These are phyloP conservation scores for Falciphora oryzae DNA, from an alignment of 2,329 filamentous ascomycete species.

Conservation along the genomic window DNA sequence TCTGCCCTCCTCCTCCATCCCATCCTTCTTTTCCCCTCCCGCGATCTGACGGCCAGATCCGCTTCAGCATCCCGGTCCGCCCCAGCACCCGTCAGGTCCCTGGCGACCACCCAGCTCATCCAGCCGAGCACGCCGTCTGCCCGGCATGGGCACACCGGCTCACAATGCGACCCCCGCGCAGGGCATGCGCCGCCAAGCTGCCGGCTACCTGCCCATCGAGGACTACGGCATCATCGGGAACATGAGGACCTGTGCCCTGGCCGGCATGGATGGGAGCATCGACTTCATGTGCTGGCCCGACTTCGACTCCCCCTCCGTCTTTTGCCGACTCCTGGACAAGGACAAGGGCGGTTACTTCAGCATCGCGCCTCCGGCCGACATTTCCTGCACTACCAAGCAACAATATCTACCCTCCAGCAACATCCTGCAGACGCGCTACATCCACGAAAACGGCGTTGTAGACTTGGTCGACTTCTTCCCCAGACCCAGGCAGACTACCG, in stretches of 20 bases:
- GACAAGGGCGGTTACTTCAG: conserved; percentile 69
- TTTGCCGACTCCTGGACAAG: conserved; percentile 69
- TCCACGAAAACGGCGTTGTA: conserved; percentile 68
- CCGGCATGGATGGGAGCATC: conserved; percentile 66
- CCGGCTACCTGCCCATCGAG: conserved; percentile 58
- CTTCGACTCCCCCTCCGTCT: conserved; percentile 72
- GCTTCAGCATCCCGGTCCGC: too few relatives aligned
- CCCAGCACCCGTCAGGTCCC: neutral
- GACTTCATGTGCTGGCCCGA: conserved; percentile 80
- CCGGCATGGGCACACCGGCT: neutral
- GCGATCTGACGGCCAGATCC: neutral
- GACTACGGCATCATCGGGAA: conserved; percentile 78
- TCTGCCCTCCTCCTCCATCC: neutral
- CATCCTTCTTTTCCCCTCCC: too few relatives aligned
- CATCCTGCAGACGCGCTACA: conserved; percentile 71
- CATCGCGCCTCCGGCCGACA: conserved; percentile 48
- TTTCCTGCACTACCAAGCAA: conserved; percentile 65
- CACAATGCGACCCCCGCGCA: conserved; percentile 8
- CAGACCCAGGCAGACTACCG: conserved; percentile 53
- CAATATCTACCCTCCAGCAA: conserved; percentile 71
- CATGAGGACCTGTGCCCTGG: conserved; percentile 72
- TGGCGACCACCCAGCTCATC: neutral
- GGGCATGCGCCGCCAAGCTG: conserved; percentile 26
- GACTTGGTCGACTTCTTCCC: conserved; percentile 73
- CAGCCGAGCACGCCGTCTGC: too few relatives aligned